phyloP scores from a whole-genome alignment of 305 asterid species.

The Fraxinus velutina region DNA sequence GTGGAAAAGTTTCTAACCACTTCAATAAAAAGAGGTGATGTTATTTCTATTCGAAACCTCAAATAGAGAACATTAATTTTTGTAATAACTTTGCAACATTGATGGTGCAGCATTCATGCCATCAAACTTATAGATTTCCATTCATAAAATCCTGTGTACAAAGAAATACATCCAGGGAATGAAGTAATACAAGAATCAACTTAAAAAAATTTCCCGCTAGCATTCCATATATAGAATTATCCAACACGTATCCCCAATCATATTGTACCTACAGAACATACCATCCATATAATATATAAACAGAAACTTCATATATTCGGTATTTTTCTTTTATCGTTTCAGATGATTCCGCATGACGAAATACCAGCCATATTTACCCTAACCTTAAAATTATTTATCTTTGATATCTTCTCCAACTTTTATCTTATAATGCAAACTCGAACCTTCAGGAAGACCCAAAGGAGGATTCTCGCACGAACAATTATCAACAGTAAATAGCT shows the following conservation, averaged over 20 bases:
- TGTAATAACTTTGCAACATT: background rate
- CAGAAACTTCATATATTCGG: background rate
- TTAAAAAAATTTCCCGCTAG: background rate
- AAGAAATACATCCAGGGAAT: background rate
- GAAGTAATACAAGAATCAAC: background rate
- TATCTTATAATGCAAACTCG: constrained; percentile 55
- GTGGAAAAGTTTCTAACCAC: background rate
- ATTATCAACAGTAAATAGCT: constrained; percentile 72
- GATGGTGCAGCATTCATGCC: background rate
- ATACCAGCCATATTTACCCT: background rate
- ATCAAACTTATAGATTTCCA: background rate
- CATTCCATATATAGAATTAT: background rate
- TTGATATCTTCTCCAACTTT: constrained; percentile 22
- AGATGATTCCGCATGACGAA: background rate
- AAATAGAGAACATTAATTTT: background rate
- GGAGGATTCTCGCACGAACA: constrained; percentile 68
- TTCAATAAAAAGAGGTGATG: background rate
- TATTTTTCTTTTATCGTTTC: background rate
- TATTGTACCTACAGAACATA: background rate
- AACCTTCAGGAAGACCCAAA: constrained; percentile 67
- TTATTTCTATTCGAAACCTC: background rate
- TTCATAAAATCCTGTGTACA: background rate
- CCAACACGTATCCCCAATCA: background rate
- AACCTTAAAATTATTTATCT: constrained; percentile 25
- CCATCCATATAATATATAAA: background rate